These are phyloP conservation scores for Barnettozyma botsteinii DNA, from an alignment of 805 yeast genomes.

Conservation along the genomic window DNA sequence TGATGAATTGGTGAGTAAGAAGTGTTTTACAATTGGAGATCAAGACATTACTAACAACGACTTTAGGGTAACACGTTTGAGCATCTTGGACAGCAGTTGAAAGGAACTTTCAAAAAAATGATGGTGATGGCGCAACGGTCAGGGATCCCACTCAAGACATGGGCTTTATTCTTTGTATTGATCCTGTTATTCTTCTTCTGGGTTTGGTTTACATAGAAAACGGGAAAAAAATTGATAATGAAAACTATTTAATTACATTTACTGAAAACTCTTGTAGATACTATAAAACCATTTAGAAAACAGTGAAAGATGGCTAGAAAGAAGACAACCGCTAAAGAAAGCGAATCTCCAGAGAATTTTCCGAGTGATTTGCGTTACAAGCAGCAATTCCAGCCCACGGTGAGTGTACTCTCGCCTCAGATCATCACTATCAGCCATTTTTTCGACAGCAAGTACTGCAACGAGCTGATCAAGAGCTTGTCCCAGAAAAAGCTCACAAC, in stretches of 20 bases:
- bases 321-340: not conserved
- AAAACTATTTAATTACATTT: not conserved
- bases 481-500: constrained; percentile 31
- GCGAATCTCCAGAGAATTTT: not conserved
- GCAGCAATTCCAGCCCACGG: constrained; percentile 4
- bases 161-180: constrained; percentile 48
- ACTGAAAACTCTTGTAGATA: not conserved
- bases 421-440: constrained; percentile 19
- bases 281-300: no score
- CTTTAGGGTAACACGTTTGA: constrained; percentile 38
- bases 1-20: constrained; percentile 27
- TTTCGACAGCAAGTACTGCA: constrained; percentile 11
- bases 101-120: constrained; percentile 51
- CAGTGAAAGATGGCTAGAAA: not conserved
- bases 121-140: constrained; percentile 56
- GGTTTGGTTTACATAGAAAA: constrained; percentile 32
- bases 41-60: not conserved
- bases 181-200: constrained; percentile 45
- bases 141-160: constrained; percentile 57
- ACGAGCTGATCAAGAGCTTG: constrained; percentile 8
- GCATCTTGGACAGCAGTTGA: constrained; percentile 40
- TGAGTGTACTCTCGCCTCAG: constrained; percentile 9
- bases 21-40: no score
- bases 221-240: not conserved
- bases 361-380: constrained; percentile 7